A percentile compares a stretch with the other conserved stretches of the same genome.
Conservation (phyloP, 2,329 filamentous ascomycete species). For the Trichoderma koningiopsis region DNA sequence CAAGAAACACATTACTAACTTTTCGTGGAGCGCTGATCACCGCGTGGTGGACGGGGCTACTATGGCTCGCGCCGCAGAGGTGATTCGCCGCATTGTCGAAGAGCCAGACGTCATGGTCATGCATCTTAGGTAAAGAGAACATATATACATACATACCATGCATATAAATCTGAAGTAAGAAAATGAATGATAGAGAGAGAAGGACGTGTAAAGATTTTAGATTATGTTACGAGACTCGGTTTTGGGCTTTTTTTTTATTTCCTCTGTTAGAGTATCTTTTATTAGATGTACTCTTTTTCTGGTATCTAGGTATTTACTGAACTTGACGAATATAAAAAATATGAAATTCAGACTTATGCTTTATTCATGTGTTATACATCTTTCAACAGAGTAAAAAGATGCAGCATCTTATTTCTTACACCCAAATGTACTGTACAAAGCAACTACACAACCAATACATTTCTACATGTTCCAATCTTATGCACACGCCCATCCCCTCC, state of each 20-base stretch:
- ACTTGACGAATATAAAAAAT: background rate
- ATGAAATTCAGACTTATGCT: background rate
- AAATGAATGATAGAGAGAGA: background rate
- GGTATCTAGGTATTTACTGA: background rate
- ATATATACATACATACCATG: background rate
- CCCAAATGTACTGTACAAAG: background rate
- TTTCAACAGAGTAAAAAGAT: background rate
- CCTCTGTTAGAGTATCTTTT: background rate
- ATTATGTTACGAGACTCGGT: constrained; percentile 11
- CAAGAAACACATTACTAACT: constrained; percentile 78
- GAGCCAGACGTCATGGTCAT: constrained; percentile 86
- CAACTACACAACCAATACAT: background rate
- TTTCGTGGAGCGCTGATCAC: constrained; percentile 97
- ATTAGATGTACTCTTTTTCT: background rate
- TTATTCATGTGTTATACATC: background rate
- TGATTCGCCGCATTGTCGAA: constrained; percentile 77
- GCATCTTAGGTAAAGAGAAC: constrained; percentile 63
- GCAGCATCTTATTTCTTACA: background rate
- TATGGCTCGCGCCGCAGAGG: constrained; percentile 85
- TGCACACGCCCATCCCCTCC: background rate
- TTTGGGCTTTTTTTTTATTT: background rate
- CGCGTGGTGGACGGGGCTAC: constrained; percentile 92
- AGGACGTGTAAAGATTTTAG: background rate
- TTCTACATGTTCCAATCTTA: background rate
- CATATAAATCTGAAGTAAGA: background rate